phyloP scores from a whole-genome alignment of 768 basidiomycete genomes.

The Leccinum longicurvipes region DNA sequence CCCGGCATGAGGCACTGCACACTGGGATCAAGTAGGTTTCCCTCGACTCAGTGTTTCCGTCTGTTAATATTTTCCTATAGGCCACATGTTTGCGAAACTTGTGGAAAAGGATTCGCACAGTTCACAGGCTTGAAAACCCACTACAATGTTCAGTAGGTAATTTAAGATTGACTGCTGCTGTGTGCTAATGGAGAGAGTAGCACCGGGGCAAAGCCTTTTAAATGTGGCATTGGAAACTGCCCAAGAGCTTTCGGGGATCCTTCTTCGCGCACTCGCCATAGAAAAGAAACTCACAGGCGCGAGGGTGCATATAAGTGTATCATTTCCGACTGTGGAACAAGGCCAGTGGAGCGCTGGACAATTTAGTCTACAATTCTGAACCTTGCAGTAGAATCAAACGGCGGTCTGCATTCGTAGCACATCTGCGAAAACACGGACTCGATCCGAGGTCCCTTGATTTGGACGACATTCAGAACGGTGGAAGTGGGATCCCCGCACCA shows the following conservation, averaged over 20 bases:
- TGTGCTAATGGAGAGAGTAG: constrained; percentile 32
- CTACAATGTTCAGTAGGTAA: constrained; percentile 59
- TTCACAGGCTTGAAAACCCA: constrained; percentile 61
- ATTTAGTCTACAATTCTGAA: background rate
- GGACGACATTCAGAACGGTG: constrained; percentile 18
- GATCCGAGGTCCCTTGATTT: constrained; percentile 23
- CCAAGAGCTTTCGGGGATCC: constrained; percentile 59
- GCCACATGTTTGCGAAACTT: constrained; percentile 48
- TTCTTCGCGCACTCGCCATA: constrained; percentile 65
- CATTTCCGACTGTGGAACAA: constrained; percentile 42
- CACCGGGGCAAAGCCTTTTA: constrained; percentile 48
- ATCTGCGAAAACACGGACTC: constrained; percentile 50
- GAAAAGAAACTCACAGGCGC: constrained; percentile 52
- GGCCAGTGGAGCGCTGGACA: constrained; percentile 29
- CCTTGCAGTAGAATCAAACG: constrained; percentile 55
- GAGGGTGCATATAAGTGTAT: constrained; percentile 46
- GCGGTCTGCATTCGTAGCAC: constrained; percentile 51
- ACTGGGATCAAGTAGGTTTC: constrained; percentile 44
- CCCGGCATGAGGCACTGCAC: constrained; percentile 53
- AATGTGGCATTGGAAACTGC: constrained; percentile 49
- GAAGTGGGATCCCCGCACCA: constrained; percentile 11
- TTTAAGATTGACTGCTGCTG: background rate
- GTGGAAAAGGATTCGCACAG: constrained; percentile 58
- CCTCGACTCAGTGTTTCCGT: background rate
- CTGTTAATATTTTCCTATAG: constrained; percentile 33